Conservation (phyloP, 1,284 basidiomycete species). For the Microbotryum silenes-acaulis region DNA sequence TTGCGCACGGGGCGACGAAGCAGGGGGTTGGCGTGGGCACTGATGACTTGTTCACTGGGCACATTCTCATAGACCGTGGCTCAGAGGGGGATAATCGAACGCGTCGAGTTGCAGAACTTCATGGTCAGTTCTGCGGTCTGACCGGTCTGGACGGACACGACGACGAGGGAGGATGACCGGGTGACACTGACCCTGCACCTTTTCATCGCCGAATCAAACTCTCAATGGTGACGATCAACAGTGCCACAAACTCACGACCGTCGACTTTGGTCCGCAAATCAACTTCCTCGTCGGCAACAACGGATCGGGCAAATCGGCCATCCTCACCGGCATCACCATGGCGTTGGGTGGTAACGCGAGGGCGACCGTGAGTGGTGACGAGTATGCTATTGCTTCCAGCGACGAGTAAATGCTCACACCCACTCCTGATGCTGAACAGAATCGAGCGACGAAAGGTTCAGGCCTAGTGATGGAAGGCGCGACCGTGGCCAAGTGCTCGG, state of each 20-base stretch:
- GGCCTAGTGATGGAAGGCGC: slow-evolving; percentile 30
- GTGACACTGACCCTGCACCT: too few relatives aligned
- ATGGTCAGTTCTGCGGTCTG: slow-evolving; percentile 49
- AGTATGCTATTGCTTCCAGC: neutral
- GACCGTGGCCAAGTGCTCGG: slow-evolving; percentile 33
- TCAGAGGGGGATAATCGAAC: slow-evolving; percentile 77
- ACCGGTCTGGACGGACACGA: too few relatives aligned
- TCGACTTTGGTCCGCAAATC: slow-evolving; percentile 75
- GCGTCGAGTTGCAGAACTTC: slow-evolving; percentile 68
- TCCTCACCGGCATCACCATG: slow-evolving; percentile 85
- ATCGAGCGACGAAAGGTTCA: slow-evolving; percentile 29
- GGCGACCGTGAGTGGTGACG: slow-evolving; percentile 58
- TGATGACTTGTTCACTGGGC: too few relatives aligned
- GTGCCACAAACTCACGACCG: slow-evolving; percentile 69
- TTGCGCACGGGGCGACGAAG: too few relatives aligned
- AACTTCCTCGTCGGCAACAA: slow-evolving; percentile 92
- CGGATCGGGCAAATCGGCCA: slow-evolving; percentile 82
- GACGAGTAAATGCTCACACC: neutral
- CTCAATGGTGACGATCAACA: neutral
- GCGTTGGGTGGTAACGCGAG: slow-evolving; percentile 87
- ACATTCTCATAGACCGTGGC: slow-evolving; percentile 46
- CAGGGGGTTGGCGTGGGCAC: too few relatives aligned
- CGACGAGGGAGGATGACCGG: too few relatives aligned
- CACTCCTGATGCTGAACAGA: slow-evolving; percentile 13
- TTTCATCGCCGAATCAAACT: neutral